A percentile compares a stretch with the other conserved stretches of the same genome.
Evolutionary conservation across 768 basidiomycete genomes (phyloP).

Genomic region (Kwoniella mangroviensis): DNA sequence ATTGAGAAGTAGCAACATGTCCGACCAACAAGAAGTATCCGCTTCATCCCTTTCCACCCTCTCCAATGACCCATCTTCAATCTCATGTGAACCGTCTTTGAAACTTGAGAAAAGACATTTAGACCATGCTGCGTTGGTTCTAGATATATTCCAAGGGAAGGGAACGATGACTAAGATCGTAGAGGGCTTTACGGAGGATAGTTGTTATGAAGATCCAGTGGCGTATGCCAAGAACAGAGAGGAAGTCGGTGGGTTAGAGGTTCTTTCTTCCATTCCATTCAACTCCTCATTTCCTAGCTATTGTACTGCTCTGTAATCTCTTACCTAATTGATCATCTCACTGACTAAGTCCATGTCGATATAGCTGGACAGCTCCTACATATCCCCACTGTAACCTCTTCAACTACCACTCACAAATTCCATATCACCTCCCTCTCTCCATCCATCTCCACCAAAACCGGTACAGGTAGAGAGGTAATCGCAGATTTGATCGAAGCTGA

Average conservation of each 20-base stretch:
- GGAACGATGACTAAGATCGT: constrained; percentile 51
- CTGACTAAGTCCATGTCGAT: not conserved
- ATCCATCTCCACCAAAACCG: constrained; percentile 18
- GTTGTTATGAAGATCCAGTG: constrained; percentile 54
- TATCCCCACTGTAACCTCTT: constrained; percentile 43
- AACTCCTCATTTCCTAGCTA: not conserved
- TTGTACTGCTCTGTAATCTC: not conserved
- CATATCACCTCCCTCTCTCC: constrained; percentile 27
- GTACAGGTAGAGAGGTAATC: constrained; percentile 6
- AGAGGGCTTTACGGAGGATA: constrained; percentile 50
- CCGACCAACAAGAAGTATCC: constrained; percentile 7
- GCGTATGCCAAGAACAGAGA: constrained; percentile 47
- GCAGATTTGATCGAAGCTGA: constrained; percentile 43
- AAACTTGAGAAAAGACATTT: constrained; percentile 36
- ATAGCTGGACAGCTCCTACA: constrained; percentile 55
- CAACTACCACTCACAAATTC: constrained; percentile 41
- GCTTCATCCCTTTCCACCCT: constrained; percentile 20
- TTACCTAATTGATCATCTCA: not conserved
- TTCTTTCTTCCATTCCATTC: not conserved
- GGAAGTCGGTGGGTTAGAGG: constrained; percentile 36
- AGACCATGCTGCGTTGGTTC: constrained; percentile 46
- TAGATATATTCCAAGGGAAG: constrained; percentile 55
- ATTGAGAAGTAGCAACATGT: not conserved
- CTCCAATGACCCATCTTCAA: constrained; percentile 33
- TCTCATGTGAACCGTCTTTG: constrained; percentile 35